These are phyloP conservation scores for Musa balbisiana DNA, from an alignment of 202 grass and related monocot genomes.

Conservation along the genomic window DNA sequence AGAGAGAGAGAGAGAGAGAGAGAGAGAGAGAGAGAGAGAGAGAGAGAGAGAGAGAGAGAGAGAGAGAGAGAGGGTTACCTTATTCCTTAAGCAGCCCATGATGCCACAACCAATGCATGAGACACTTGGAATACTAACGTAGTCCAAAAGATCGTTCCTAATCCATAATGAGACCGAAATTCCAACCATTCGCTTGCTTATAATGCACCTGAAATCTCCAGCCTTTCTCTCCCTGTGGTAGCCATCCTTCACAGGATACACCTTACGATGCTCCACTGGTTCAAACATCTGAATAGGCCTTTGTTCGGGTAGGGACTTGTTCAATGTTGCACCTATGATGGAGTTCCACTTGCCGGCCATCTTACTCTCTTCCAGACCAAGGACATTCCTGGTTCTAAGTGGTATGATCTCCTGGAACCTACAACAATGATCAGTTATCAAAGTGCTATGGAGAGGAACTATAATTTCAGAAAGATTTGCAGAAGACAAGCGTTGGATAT, in stretches of 20 bases:
- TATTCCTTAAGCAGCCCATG: conserved; percentile 12
- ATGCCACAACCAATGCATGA: conserved; percentile 11
- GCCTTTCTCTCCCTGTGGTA: background rate
- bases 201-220: background rate
- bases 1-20: too few species aligned
- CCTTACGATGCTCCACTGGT: conserved; percentile 12
- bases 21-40: too few species aligned
- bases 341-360: conserved; percentile 82
- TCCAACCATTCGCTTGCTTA: conserved; percentile 22
- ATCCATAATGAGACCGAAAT: conserved; percentile 5
- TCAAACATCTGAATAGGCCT: conserved; percentile 5
- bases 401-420: conserved; percentile 98
- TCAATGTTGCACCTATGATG: conserved; percentile 52
- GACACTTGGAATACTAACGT: background rate
- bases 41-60: background rate
- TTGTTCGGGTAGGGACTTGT: conserved; percentile 25
- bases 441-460: background rate
- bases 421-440: background rate
- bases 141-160: background rate
- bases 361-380: conserved; percentile 58
- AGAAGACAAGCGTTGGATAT: background rate
- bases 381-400: conserved; percentile 74
- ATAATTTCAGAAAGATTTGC: background rate
- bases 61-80: background rate
- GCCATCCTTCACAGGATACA: background rate